Conservation (phyloP, 352 stramenopile species). For the Phytophthora constricta region DNA sequence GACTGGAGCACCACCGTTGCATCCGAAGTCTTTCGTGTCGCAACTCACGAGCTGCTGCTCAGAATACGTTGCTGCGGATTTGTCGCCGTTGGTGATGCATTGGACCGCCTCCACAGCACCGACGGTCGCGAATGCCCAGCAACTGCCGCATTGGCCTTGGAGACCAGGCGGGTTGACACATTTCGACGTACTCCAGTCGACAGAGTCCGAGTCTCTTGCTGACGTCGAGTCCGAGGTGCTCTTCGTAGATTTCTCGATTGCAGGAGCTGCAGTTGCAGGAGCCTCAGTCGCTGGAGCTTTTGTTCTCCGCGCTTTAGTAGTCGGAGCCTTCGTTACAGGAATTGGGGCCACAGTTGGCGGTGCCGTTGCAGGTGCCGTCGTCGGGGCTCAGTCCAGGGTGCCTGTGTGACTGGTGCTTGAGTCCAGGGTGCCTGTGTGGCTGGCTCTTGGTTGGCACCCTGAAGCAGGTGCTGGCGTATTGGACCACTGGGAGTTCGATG, state of each 20-base stretch:
- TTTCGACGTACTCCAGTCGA: slow-evolving; percentile 53
- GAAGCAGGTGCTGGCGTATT: slow-evolving; percentile 10
- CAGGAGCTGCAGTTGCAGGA: slow-evolving; percentile 19
- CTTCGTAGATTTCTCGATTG: slow-evolving; percentile 19
- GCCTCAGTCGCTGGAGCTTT: slow-evolving; percentile 19
- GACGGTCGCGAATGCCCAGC: slow-evolving; percentile 96
- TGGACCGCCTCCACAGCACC: slow-evolving; percentile 91
- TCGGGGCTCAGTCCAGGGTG: too few species aligned
- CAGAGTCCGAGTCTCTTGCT: slow-evolving; percentile 25
- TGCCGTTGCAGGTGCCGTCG: neutral
- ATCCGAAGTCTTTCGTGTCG: slow-evolving; percentile 87
- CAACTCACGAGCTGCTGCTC: slow-evolving; percentile 95
- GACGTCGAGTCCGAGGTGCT: slow-evolving; percentile 12
- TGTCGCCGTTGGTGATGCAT: slow-evolving; percentile 77
- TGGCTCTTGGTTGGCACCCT: too few species aligned
- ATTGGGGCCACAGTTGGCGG: neutral
- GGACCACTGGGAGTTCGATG: slow-evolving; percentile 20
- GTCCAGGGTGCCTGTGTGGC: neutral
- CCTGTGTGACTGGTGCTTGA: slow-evolving; percentile 5
- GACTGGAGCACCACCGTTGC: slow-evolving; percentile 90
- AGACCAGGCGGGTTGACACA: slow-evolving; percentile 87
- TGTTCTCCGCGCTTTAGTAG: too few species aligned
- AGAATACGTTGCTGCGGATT: slow-evolving; percentile 76
- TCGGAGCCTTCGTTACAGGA: neutral
- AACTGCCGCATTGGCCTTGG: slow-evolving; percentile 96